These are phyloP conservation scores for Lasiosphaeria ovina DNA, from an alignment of 495 filamentous ascomycete genomes.

Conservation along the genomic window DNA sequence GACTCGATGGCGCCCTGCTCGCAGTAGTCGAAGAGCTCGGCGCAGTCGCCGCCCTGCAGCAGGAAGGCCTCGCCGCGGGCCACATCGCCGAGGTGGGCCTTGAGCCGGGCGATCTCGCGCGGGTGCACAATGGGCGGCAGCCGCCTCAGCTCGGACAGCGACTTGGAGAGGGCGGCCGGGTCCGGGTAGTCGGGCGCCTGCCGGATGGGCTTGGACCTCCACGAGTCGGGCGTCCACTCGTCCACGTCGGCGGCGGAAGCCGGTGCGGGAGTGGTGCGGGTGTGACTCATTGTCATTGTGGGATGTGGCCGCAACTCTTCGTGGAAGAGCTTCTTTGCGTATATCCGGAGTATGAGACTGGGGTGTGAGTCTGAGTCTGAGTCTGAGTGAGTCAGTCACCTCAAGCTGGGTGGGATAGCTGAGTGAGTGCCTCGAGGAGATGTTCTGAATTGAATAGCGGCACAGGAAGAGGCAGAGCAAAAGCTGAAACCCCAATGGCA, in stretches of 20 bases:
- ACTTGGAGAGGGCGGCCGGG: conserved; percentile 56
- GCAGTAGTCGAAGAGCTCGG: conserved; percentile 97
- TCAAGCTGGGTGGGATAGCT: background rate
- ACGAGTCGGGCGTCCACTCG: conserved; percentile 65
- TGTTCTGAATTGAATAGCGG: no score
- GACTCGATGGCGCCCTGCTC: conserved; percentile 83
- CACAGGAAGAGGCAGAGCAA: no score
- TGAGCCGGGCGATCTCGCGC: conserved; percentile 76
- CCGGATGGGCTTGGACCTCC: conserved; percentile 87
- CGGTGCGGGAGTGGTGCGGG: background rate
- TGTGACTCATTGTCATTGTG: conserved; percentile 9
- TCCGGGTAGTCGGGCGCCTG: conserved; percentile 84
- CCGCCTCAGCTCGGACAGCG: conserved; percentile 66
- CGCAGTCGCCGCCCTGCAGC: conserved; percentile 94
- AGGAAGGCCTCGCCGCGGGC: conserved; percentile 91
- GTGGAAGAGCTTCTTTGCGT: background rate
- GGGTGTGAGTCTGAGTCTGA: no score
- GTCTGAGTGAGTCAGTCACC: no score
- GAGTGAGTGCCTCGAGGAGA: conserved; percentile 8
- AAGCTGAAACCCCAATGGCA: no score
- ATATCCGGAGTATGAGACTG: background rate
- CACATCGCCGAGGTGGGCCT: conserved; percentile 74
- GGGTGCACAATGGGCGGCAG: conserved; percentile 91
- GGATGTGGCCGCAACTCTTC: background rate
- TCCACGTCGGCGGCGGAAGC: conserved; percentile 5